These are phyloP conservation scores for Moniliophthora roreri DNA, from an alignment of 1,284 basidiomycete genomes.

Conservation along the genomic window DNA sequence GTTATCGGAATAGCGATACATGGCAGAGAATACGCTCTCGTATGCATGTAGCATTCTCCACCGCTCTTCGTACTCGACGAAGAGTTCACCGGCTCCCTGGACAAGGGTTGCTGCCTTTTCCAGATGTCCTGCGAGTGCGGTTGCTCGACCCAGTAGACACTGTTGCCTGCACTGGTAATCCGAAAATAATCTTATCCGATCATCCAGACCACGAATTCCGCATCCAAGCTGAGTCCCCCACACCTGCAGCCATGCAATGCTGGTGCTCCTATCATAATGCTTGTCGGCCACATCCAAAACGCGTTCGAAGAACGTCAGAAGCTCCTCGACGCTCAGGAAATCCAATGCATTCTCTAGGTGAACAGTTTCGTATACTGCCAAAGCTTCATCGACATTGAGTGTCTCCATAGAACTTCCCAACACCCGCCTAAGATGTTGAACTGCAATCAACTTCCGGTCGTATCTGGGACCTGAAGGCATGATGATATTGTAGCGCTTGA, in stretches of 20 bases:
- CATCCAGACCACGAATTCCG: conserved; percentile 31
- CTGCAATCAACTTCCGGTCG: neutral
- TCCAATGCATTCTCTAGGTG: conserved; percentile 17
- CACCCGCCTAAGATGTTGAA: conserved; percentile 13
- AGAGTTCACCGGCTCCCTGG: conserved; percentile 21
- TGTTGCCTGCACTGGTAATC: conserved; percentile 20
- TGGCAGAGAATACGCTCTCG: conserved; percentile 39
- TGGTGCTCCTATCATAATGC: conserved; percentile 19
- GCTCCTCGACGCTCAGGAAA: conserved; percentile 21
- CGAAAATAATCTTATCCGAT: conserved; percentile 17
- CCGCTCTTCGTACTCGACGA: conserved; percentile 18
- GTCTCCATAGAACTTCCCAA: neutral
- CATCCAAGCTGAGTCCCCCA: conserved; percentile 39
- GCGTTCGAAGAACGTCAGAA: conserved; percentile 32
- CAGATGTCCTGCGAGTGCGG: conserved; percentile 35
- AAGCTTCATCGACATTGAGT: conserved; percentile 38
- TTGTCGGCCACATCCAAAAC: conserved; percentile 29
- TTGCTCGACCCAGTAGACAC: conserved; percentile 33
- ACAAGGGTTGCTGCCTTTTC: conserved; percentile 30
- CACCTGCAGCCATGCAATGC: conserved; percentile 25
- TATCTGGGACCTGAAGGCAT: neutral
- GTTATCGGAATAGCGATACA: conserved; percentile 34
- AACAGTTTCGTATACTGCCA: conserved; percentile 32
- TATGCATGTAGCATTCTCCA: conserved; percentile 33
- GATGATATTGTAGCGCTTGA: neutral